Evolutionary conservation across 2,329 filamentous ascomycete species (phyloP), one percentile per base, ranked within the genome.

Genomic region (Ascochyta fabae): DNA sequence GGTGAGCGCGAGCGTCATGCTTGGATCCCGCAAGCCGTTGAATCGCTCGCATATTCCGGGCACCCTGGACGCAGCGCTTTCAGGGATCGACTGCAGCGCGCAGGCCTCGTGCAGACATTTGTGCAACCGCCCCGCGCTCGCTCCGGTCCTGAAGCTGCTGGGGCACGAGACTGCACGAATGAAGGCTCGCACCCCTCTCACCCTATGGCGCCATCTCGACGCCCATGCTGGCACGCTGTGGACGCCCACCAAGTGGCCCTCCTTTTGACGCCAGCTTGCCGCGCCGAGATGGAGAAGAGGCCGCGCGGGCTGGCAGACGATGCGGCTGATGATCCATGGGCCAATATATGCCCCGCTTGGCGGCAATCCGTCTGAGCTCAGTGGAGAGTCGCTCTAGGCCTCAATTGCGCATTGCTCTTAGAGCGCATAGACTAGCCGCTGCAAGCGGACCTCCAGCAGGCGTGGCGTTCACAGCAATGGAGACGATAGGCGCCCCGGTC

Each of bases 11-110:
- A 71, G 72, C 71, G 70, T 73, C 69, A 73, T 73, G 66, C 69
- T 71, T 74, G 69, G 70, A 68, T 73, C 72, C 71, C 72, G 71
- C 71, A 66, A 65, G 71, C 72, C 72, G 72, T 75, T 75, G 72
- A 69, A 70, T 68, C 65, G 66, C 62, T 69, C 68, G 69, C 70
- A 72, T 73, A 69, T 65, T 61, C 69, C 57, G 66, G 57, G 63
- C 65, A 68, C 68, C 72, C 70, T 73, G 60, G 67, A 56, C 50
- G 60, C 56, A 61, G 61, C 60, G 49, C 62, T 52, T 60, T 60
- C 72, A 74, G 70, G 72, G 71, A 73, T 74, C 69, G 71, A 67
- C 67, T 72, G 68, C 69, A 68, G 65, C 47, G 42, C 47, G 46
- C 24, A 50, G 42, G 53, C 53, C 41, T 56, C 53, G 53, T 56